Base-by-base conservation (phyloP, 1,284 basidiomycete genomes). In the Uromyces viciae-fabae region DNA sequence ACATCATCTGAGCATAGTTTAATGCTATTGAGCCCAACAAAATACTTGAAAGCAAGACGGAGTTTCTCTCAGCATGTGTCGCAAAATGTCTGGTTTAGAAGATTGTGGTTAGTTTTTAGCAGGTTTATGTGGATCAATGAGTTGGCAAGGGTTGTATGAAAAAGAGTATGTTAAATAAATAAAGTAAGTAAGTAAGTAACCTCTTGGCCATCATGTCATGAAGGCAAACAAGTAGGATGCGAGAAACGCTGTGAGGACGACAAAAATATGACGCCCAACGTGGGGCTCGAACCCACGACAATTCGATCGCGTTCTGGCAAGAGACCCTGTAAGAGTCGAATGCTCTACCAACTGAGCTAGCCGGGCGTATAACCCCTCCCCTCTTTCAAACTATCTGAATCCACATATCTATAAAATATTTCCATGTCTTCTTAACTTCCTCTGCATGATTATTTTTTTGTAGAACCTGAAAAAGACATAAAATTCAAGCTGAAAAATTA, bases 241-340 rank as follows among this genome's bases (percentile, higher is more conserved):
- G n/a, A n/a, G n/a, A n/a, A n/a, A n/a, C n/a, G n/a, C n/a, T n/a
- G n/a, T n/a, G n/a, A n/a, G n/a, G n/a, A n/a, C n/a, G n/a, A n/a
- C n/a, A n/a, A n/a, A n/a, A n/a, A n/a, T n/a, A n/a, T n/a, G n/a
- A 49, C 77, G 77, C 77, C 77, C 77, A 80, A 73, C 77, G 77
- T 80, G 77, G 77, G 77, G 77, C 68, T 80, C 77, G 77, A 80
- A 80, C 77, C 77, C 77, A 80, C 77, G 77, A 80, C 77, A 80
- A 80, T 80, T 72, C 77, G 77, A 80, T 80, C 36, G n/a, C n/a
- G n/a, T n/a, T n/a, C n/a, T n/a, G n/a, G n/a, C 7, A n/a, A 19
- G n/a, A 64, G 33, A 33, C 60, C 42, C 33, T 19, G 7, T 56
- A 75, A 68, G 64, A 60, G 64, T 75, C 56, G 56, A 75, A 62